Percentiles rank a stretch among this genome's conserved stretches.
phyloP scores from a whole-genome alignment of 2,329 filamentous ascomycete genomes.

The Colletotrichum neosansevieriae region DNA sequence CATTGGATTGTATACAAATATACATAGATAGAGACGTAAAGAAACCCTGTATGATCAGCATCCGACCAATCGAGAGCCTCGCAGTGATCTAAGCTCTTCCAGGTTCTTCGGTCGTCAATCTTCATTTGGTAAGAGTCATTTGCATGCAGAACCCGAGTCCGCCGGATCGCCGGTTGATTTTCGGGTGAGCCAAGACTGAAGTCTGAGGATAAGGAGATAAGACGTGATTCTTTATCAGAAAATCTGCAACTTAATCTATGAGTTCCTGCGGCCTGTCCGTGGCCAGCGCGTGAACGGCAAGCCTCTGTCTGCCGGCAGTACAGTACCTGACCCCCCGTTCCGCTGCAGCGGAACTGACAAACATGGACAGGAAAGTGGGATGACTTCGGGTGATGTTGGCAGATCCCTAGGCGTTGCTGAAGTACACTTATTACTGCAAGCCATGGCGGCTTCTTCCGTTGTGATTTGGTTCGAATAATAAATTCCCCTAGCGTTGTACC shows the following conservation, averaged over 20 bases:
- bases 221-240: background rate
- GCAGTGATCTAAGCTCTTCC: conserved; percentile 10
- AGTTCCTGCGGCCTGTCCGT: conserved; percentile 5
- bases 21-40: background rate
- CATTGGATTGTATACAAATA: background rate
- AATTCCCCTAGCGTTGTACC: background rate
- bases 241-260: conserved; percentile 22
- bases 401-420: background rate
- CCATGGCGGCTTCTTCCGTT: no score
- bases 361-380: conserved; percentile 2
- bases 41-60: conserved; percentile 4
- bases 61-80: background rate
- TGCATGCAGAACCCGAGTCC: background rate
- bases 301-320: background rate
- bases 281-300: background rate
- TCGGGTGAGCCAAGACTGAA: conserved; percentile 16
- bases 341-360: background rate
- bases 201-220: conserved; percentile 8
- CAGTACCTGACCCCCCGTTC: background rate
- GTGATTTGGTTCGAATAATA: background rate
- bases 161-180: conserved; percentile 1
- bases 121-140: conserved; percentile 1
- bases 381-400: background rate
- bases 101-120: background rate
- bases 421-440: no score